Conservation (phyloP, 2,329 filamentous ascomycete genomes). For the Trichoderma afroharzianum region DNA sequence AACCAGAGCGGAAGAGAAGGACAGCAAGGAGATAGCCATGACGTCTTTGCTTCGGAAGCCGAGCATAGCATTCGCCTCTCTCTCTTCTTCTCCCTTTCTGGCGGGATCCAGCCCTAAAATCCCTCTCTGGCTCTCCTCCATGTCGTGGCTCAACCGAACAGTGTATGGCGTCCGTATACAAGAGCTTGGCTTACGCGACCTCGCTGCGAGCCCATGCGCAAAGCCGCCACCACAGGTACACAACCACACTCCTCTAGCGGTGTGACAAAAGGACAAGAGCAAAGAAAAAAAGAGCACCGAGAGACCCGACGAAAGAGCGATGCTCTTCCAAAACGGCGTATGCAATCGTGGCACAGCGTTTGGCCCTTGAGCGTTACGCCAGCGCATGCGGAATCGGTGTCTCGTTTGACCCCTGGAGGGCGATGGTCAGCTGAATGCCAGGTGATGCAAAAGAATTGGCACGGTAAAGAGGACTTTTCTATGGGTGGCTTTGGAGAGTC, state of each 20-base stretch:
- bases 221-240: background rate
- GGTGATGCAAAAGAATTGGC: background rate
- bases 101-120: background rate
- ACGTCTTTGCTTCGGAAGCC: background rate
- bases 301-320: background rate
- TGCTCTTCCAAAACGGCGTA: background rate
- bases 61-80: background rate
- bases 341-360: background rate
- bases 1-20: background rate
- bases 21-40: background rate
- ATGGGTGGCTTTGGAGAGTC: background rate
- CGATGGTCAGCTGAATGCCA: background rate
- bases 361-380: background rate
- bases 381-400: background rate
- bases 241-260: conserved; percentile 11
- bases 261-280: conserved; percentile 2
- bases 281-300: background rate
- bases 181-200: conserved; percentile 10
- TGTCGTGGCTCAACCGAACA: background rate
- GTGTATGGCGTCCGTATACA: background rate
- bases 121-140: background rate
- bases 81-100: background rate
- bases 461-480: background rate
- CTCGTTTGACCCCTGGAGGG: background rate
- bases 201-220: background rate